Percentiles rank a stretch among this genome's conserved stretches.
Conservation (phyloP, 2,329 filamentous ascomycete species). For the Curvularia hawaiiensis region DNA sequence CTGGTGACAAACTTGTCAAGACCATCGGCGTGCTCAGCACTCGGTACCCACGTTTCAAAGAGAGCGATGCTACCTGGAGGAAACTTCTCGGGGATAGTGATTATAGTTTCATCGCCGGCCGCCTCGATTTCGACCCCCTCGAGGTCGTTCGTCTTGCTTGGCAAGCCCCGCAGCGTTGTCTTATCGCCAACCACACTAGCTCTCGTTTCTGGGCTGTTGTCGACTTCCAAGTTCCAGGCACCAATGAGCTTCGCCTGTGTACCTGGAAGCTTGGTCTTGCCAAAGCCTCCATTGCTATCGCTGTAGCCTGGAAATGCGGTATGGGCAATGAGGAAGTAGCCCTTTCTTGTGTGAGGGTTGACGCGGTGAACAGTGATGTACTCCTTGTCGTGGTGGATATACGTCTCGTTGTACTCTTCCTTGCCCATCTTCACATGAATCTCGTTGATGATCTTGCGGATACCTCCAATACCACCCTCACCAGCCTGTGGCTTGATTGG, state of each 20-base stretch:
- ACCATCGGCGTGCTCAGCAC: conserved; percentile 80
- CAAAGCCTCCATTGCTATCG: conserved; percentile 80
- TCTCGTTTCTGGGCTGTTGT: conserved; percentile 73
- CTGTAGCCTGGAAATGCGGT: conserved; percentile 93
- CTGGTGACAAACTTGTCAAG: conserved; percentile 86
- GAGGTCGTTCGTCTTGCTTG: conserved; percentile 77
- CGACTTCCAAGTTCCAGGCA: conserved; percentile 90
- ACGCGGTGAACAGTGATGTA: conserved; percentile 97
- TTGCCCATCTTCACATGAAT: conserved; percentile 96
- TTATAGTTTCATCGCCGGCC: conserved; percentile 75
- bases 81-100: conserved; percentile 81
- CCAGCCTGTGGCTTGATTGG: conserved; percentile 68
- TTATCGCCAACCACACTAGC: conserved; percentile 70
- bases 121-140: conserved; percentile 74
- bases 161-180: conserved; percentile 77
- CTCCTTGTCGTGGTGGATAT: conserved; percentile 94
- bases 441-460: conserved; percentile 92
- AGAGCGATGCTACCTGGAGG: conserved; percentile 93
- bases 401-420: conserved; percentile 91
- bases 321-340: conserved; percentile 94
- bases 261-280: conserved; percentile 77
- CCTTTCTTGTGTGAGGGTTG: conserved; percentile 88
- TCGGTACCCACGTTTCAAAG: conserved; percentile 95
- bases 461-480: conserved; percentile 83
- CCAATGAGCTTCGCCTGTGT: conserved; percentile 86